Base-by-base conservation (phyloP, 75 land plant species). In the Ceratopteris richardii region DNA sequence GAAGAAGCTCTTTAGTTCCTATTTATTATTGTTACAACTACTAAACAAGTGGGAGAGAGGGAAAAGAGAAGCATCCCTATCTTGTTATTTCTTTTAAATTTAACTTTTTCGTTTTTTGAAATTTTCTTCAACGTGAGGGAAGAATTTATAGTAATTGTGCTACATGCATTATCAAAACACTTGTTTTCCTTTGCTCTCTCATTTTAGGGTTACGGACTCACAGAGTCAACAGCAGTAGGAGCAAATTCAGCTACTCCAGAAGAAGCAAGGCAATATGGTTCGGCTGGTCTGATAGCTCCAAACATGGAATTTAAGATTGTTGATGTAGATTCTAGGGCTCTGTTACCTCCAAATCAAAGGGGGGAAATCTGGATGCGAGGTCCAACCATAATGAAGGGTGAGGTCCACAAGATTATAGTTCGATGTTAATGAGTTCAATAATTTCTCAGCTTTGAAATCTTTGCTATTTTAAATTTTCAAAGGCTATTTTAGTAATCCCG, bases 201-300 rank as follows among this genome's bases (percentile, higher is more conserved):
- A n/a, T n/a, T n/a, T n/a, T 62, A 90, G 97, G 97, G 94, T 21
- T 91, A 91, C 69, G 97, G 89, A 0, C 39, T 88, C 73, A 91
- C 97, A 21, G 97, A 91, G 56, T 57, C 83, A 0, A 64, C 80
- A 24, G 93, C 80, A 39, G 65, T 80, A 18, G 96, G 76, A 51
- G 67, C 91, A 29, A 70, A 75, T 20, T 73, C 80, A 25, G 65
- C 60, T 63, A 78, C 75, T 24, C 59, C 67, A 3, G 57, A 53
- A 41, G 59, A 62, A 25, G 23, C 46, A 9, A 55, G 50, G n/a
- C 73, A 73, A 7, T 67, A 73, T 63, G 70, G 68, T 12, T 82
- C 94, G 21, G 75, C 74, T 0, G 97, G 97, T 25, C 61, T 79
- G 54, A 47, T 91, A 20, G 57, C 77, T 28, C 75, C 86, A 47